These are phyloP conservation scores for Ambrosiella beaveri DNA, from an alignment of 2,329 filamentous ascomycete genomes.

Conservation along the genomic window DNA sequence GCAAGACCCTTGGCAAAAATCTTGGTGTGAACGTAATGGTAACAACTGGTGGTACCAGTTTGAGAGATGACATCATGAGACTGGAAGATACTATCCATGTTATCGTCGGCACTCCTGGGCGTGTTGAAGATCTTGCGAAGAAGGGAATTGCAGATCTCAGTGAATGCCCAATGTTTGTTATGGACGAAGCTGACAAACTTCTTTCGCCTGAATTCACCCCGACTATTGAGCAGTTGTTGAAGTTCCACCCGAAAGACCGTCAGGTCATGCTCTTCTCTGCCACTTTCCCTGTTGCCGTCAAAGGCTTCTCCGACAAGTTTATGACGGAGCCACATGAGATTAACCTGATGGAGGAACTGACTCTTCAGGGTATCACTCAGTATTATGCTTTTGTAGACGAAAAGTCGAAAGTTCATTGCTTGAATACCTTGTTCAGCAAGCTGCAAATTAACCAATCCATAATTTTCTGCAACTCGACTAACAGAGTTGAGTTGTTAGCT, in stretches of 20 bases:
- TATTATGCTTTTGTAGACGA: conserved; percentile 99
- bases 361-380: conserved; percentile 91
- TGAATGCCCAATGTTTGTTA: conserved; percentile 94
- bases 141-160: conserved; percentile 94
- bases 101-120: conserved; percentile 88
- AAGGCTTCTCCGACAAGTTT: conserved; percentile 96
- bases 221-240: conserved; percentile 87
- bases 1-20: conserved; percentile 95
- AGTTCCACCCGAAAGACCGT: conserved; percentile 90
- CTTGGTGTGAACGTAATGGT: conserved; percentile 98
- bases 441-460: conserved; percentile 99
- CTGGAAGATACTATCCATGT: conserved; percentile 91
- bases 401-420: conserved; percentile 96
- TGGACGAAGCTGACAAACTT: conserved; percentile 98
- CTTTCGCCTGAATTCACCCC: conserved; percentile 93
- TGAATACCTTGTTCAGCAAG: conserved; percentile 97
- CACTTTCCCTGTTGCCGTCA: conserved; percentile 92
- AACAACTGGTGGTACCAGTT: conserved; percentile 83
- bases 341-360: conserved; percentile 98
- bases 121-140: conserved; percentile 88
- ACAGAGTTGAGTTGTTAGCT: conserved; percentile 87
- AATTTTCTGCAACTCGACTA: conserved; percentile 99
- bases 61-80: conserved; percentile 93
- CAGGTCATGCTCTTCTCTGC: conserved; percentile 99
- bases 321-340: conserved; percentile 96